Percentiles rank a stretch among this genome's conserved stretches.
These are phyloP conservation scores for Hygrophila difformis DNA, from an alignment of 257 asterid species.

Conservation along the genomic window DNA sequence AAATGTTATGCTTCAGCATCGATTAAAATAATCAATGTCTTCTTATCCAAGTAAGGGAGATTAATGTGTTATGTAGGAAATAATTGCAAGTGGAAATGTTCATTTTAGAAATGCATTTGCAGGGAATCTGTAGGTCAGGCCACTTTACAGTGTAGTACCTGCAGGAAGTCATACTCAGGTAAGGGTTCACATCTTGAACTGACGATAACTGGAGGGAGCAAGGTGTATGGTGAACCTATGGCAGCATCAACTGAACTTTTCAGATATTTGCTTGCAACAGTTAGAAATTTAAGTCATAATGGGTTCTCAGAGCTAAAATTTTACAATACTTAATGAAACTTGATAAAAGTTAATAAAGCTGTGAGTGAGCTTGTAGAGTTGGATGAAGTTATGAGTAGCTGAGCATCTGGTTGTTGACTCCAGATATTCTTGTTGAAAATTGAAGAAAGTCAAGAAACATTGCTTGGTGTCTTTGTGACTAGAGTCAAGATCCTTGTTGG, in stretches of 20 bases:
- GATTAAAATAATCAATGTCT: neutral
- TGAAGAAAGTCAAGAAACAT: too few relatives aligned
- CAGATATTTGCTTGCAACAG: too few relatives aligned
- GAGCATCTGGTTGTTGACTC: neutral
- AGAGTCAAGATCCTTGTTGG: too few relatives aligned
- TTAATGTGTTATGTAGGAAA: neutral
- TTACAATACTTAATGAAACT: too few relatives aligned
- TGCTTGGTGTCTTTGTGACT: too few relatives aligned
- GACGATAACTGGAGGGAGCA: constrained; percentile 48
- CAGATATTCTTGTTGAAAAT: neutral
- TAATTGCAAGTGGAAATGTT: neutral
- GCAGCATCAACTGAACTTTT: constrained; percentile 74
- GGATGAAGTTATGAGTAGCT: neutral
- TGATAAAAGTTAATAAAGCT: neutral
- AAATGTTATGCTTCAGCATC: neutral
- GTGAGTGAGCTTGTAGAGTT: constrained; percentile 1
- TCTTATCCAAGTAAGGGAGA: neutral
- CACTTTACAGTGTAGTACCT: constrained; percentile 46
- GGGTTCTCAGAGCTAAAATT: too few relatives aligned
- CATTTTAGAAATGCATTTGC: constrained; percentile 11
- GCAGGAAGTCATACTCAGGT: constrained; percentile 55
- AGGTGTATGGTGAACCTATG: constrained; percentile 56
- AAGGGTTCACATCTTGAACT: constrained; percentile 58
- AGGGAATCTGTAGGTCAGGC: constrained; percentile 45
- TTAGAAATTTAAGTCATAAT: too few relatives aligned